Evolutionary conservation across 2,329 filamentous ascomycete genomes (phyloP), one percentile per base, ranked within the genome.

Genomic region (Pseudogymnoascus sp.): DNA sequence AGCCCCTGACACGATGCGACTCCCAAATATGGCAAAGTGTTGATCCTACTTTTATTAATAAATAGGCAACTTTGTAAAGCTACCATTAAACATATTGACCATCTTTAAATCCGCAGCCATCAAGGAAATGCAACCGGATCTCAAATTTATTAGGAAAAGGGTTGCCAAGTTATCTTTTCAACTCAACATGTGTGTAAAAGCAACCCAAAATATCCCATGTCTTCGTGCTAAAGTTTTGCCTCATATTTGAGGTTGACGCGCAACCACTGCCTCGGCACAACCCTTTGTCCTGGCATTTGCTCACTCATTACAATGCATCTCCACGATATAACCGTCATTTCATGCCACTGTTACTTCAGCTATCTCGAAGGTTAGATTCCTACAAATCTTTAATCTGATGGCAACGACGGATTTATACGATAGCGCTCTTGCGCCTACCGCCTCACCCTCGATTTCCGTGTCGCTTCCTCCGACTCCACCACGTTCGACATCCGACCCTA

Each of bases 401-500:
- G 59, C 33, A 21, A 42, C 33, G 35, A 42, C 21, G 35, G 35
- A 61, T 38, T 40, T 42, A 40, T 42, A 61, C 35, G 59, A 61
- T 61, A 61, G 38, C 35, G 59, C 59, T 61, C 35, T 61, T 40
- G 59, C 59, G 35, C 59, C 59, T 26, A 21, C 59, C n/a, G 33
- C 19, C 11, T 61, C 59, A 19, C 59, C 59, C 59, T 40, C 35
- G 21, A 61, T 61, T 29, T 42, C 33, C n/a, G 14, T 42, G 14
- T 38, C 59, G 38, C 59, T 61, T 40, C 59, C 59, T 61, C 59
- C 59, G 16, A 61, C 59, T 40, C 59, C 59, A 61, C 59, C 59
- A 40, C 38, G 33, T 38, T 61, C 59, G 8, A 42, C 59, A 61
- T 61, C 59, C 14, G 59, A 61, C n/a, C 33, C 59, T 3, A 31